Base-by-base conservation (phyloP, 2,329 filamentous ascomycete genomes). In the Trichoderma sp. region DNA sequence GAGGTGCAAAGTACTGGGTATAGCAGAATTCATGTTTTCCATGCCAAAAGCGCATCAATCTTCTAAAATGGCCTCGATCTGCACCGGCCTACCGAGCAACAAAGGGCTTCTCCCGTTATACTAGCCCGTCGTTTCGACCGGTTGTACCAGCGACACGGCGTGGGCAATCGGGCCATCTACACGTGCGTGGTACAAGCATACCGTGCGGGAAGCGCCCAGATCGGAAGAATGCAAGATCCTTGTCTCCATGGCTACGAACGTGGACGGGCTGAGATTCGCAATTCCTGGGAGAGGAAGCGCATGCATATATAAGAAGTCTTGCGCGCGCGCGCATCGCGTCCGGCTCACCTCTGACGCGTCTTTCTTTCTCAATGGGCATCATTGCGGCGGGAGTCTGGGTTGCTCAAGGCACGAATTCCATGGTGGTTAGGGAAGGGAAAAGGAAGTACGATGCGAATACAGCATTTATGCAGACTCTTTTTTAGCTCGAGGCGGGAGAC, bases 181-280 rank as follows among this genome's bases (percentile, higher is more conserved):
- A 69, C 60, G 60, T 69, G 68, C 60, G 60, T 69, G 68, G 53
- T 35, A 37, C 49, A 60, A 60, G 61, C 61, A 64, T 64, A 52
- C 53, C 60, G 31, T 43, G 47, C n/a, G 24, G 19, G 56, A 31
- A 47, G 21, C 6, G 40, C 33, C 29, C 27, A 2, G 47, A 10
- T 56, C 47, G n/a, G 19, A 66, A 66, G 58, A 68, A 68, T 59
- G 52, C 19, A 47, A 59, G 19, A 11, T 21, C 19, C 33, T 59
- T 13, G 35, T 69, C 55, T 60, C 68, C 31, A 56, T 69, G 61
- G 61, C 43, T 65, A 69, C 68, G 31, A 7, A 14, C n/a, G 8
- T 27, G n/a, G 16, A 5, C 31, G 14, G 21, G 5, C 27, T 27
- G 33, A 40, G 35, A 52, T 33, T 56, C 40, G 33, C 35, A 37